Percentiles rank a stretch among this genome's conserved stretches.
Conservation (phyloP, 2,329 filamentous ascomycete species). For the Penicillium brevicompactum region DNA sequence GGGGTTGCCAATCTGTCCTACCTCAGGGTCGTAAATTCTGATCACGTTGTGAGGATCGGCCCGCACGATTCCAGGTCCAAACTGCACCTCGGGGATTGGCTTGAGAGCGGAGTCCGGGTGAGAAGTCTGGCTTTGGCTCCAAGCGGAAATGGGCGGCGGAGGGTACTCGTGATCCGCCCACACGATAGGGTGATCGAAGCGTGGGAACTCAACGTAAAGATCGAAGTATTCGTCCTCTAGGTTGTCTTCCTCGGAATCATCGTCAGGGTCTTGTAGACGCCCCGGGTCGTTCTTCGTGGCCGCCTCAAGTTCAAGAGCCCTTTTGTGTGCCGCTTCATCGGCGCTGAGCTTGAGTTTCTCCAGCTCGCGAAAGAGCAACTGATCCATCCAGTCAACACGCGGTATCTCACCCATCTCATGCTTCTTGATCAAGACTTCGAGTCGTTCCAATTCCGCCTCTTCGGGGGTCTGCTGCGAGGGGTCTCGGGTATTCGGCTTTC, state of each 20-base stretch:
- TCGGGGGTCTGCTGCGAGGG: constrained; percentile 60
- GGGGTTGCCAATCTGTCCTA: constrained; percentile 85
- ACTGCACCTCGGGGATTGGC: constrained; percentile 82
- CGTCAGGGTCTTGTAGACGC: constrained; percentile 39
- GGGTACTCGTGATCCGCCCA: constrained; percentile 94
- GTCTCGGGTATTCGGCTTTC: constrained; percentile 51
- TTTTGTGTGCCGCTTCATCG: constrained; percentile 65
- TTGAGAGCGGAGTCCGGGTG: constrained; percentile 72
- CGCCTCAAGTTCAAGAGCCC: constrained; percentile 42
- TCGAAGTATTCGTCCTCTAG: constrained; percentile 69
- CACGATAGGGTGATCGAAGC: constrained; percentile 93
- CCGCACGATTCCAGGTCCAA: constrained; percentile 84
- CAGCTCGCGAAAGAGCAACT: constrained; percentile 86
- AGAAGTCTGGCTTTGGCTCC: constrained; percentile 65
- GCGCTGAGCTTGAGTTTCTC: constrained; percentile 73
- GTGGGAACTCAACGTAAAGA: constrained; percentile 86
- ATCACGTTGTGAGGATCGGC: constrained; percentile 64
- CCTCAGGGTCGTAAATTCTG: constrained; percentile 89
- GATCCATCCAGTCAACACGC: constrained; percentile 91
- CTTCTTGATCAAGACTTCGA: constrained; percentile 91
- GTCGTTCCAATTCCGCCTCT: constrained; percentile 82
- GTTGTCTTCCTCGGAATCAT: constrained; percentile 42
- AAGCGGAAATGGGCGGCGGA: constrained; percentile 76
- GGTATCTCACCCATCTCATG: constrained; percentile 97
- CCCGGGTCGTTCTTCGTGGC: constrained; percentile 21